Conservation (phyloP, 495 filamentous ascomycete species). For the Aspergillus wentii region DNA sequence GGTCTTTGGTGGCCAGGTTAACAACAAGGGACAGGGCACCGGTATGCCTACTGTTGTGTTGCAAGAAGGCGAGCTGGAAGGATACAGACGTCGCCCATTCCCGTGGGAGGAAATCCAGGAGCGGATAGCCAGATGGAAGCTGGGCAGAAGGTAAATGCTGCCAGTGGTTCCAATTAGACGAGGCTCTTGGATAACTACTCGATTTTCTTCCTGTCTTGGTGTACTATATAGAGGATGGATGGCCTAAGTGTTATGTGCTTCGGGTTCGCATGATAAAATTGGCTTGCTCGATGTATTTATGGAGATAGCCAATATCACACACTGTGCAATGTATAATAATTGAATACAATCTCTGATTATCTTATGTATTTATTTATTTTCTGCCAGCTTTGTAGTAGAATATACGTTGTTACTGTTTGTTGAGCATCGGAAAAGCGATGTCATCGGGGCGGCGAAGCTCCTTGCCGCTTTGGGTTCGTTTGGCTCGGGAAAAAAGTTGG, state of each 20-base stretch:
- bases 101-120: slow-evolving; percentile 89
- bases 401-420: too few species aligned
- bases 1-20: slow-evolving; percentile 71
- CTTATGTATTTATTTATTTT: too few species aligned
- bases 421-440: too few species aligned
- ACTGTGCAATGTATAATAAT: too few species aligned
- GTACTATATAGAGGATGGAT: background rate
- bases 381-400: too few species aligned
- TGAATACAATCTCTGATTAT: too few species aligned
- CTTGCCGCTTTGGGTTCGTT: slow-evolving; percentile 35
- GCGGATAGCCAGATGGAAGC: slow-evolving; percentile 73
- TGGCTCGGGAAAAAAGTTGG: slow-evolving; percentile 43
- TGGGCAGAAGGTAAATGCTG: slow-evolving; percentile 59
- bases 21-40: slow-evolving; percentile 72
- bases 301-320: background rate
- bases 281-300: background rate
- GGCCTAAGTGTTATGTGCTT: too few species aligned
- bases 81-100: slow-evolving; percentile 46
- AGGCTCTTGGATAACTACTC: too few species aligned
- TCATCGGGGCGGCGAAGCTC: slow-evolving; percentile 26
- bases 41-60: slow-evolving; percentile 93
- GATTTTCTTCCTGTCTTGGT: too few species aligned
- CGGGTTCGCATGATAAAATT: too few species aligned
- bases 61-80: slow-evolving; percentile 62
- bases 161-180: background rate